Conservation (phyloP, 1,284 basidiomycete species). For the Cutaneotrichosporon sp. region DNA sequence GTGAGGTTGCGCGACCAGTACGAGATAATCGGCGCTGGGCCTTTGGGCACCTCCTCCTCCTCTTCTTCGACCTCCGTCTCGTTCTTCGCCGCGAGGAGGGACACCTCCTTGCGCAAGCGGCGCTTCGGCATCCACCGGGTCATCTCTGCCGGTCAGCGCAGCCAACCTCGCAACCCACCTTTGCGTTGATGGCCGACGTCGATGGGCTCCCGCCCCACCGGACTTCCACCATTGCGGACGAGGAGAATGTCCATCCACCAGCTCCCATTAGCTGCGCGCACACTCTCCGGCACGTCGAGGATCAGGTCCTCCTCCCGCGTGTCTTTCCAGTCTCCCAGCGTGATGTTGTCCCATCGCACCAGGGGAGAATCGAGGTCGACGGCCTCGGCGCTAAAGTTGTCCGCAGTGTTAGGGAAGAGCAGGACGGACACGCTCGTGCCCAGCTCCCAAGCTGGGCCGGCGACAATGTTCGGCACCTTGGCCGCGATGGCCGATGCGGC, state of each 20-base stretch:
- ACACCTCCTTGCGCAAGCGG: conserved; percentile 76
- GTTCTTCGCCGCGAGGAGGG: conserved; percentile 59
- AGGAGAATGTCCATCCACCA: conserved; percentile 81
- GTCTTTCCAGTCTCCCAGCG: conserved; percentile 75
- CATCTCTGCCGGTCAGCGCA: conserved; percentile 57
- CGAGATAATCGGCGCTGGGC: conserved; percentile 53
- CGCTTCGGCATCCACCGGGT: conserved; percentile 72
- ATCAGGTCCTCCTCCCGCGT: conserved; percentile 60
- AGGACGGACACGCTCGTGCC: conserved; percentile 57
- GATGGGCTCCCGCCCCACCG: conserved; percentile 58
- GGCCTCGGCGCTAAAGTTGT: conserved; percentile 21
- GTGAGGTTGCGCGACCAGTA: conserved; percentile 87
- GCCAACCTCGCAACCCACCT: conserved; percentile 53
- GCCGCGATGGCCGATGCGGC: conserved; percentile 5
- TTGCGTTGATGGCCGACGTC: conserved; percentile 74
- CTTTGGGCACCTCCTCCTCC: conserved; percentile 17
- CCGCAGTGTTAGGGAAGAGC: conserved; percentile 59
- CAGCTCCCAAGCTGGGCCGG: conserved; percentile 37
- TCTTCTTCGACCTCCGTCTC: conserved; percentile 42
- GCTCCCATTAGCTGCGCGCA: conserved; percentile 63
- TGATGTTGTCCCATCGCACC: conserved; percentile 68
- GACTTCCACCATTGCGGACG: conserved; percentile 55
- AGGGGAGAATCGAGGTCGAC: conserved; percentile 51
- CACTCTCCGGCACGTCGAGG: conserved; percentile 71
- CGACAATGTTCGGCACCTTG: conserved; percentile 1